Percentiles rank a stretch among this genome's conserved stretches.
phyloP scores from a whole-genome alignment of 495 filamentous ascomycete genomes.

The Penicillium ochrochloron region DNA sequence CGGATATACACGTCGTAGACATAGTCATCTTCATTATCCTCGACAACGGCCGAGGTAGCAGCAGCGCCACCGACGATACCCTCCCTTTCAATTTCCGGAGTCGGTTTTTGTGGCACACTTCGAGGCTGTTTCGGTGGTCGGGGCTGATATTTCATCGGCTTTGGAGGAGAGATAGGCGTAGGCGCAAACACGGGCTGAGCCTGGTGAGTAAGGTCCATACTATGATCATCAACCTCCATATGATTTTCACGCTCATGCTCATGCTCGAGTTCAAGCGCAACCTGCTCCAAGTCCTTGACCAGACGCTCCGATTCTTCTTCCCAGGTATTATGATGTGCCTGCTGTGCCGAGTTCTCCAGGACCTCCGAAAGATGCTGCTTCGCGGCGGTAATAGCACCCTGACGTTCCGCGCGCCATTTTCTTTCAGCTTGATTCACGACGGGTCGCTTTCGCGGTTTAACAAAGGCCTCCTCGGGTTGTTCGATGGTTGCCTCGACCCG shows the following conservation, averaged over 20 bases:
- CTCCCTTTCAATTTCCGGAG: constrained; percentile 12
- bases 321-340: constrained; percentile 42
- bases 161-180: constrained; percentile 23
- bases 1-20: constrained; percentile 69
- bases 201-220: not conserved
- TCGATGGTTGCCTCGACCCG: constrained; percentile 3
- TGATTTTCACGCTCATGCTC: constrained; percentile 4
- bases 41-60: constrained; percentile 21
- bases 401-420: constrained; percentile 47
- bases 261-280: constrained; percentile 50
- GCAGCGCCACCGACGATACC: constrained; percentile 9
- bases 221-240: constrained; percentile 25
- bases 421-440: constrained; percentile 51
- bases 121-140: constrained; percentile 40
- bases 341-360: constrained; percentile 40
- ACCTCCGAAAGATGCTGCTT: constrained; percentile 44
- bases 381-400: constrained; percentile 43
- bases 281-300: constrained; percentile 49
- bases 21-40: constrained; percentile 58
- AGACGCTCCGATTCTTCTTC: constrained; percentile 51
- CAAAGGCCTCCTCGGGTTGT: constrained; percentile 5
- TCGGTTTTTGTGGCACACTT: constrained; percentile 19
- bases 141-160: constrained; percentile 45
- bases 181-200: not conserved
- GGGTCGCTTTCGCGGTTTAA: constrained; percentile 45